These are phyloP conservation scores for Lepidium didymum DNA, from an alignment of 345 rosid genomes.

Conservation along the genomic window DNA sequence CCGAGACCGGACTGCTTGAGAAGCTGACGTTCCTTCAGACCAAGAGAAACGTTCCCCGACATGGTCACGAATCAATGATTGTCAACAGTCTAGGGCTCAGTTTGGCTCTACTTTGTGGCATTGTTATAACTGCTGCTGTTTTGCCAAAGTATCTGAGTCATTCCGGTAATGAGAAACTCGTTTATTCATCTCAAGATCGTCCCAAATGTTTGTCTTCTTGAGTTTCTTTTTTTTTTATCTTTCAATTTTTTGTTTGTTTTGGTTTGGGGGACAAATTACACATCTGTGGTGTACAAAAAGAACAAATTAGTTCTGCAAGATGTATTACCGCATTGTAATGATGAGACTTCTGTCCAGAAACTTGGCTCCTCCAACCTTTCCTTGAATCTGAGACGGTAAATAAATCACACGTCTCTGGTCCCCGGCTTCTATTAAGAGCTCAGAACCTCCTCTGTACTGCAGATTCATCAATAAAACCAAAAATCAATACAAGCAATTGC, in stretches of 20 bases:
- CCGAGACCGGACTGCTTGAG: conserved; percentile 84
- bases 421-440: conserved; percentile 83
- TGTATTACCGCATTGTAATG: conserved; percentile 53
- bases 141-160: conserved; percentile 45
- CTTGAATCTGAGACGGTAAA: conserved; percentile 68
- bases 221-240: background rate
- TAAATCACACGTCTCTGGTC: conserved; percentile 75
- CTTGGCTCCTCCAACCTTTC: conserved; percentile 82
- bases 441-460: conserved; percentile 91
- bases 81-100: conserved; percentile 65
- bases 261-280: background rate
- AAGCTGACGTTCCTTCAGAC: conserved; percentile 65
- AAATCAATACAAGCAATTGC: background rate
- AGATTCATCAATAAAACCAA: conserved; percentile 16
- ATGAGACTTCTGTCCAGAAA: conserved; percentile 60
- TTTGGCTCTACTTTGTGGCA: conserved; percentile 60
- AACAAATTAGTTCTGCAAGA: conserved; percentile 5
- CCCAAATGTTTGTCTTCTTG: conserved; percentile 47
- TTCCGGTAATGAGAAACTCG: conserved; percentile 27
- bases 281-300: conserved; percentile 7
- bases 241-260: background rate
- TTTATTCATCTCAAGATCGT: conserved; percentile 37
- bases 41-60: conserved; percentile 35
- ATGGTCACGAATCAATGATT: conserved; percentile 55
- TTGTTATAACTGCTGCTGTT: conserved; percentile 56